These are phyloP conservation scores for Rhodamnia rubescens DNA, from an alignment of 345 rosid genomes.

Conservation along the genomic window DNA sequence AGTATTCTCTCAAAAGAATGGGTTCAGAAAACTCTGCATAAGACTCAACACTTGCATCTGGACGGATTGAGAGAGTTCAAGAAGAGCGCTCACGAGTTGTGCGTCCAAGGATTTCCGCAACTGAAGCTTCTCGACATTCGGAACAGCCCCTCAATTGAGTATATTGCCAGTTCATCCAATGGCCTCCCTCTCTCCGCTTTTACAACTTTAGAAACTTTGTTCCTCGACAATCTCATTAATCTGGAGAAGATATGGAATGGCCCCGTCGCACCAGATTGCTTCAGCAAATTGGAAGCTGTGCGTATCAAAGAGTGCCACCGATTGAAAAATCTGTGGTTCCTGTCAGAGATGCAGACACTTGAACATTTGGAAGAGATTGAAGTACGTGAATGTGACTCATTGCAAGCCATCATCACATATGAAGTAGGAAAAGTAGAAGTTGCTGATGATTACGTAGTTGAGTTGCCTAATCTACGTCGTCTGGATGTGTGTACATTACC, in stretches of 20 bases:
- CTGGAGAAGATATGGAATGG: neutral
- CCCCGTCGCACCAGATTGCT: neutral
- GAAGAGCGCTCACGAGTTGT: rapidly evolving
- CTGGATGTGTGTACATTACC: rapidly evolving
- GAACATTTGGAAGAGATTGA: neutral
- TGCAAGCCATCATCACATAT: neutral
- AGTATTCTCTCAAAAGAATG: neutral
- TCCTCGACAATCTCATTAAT: rapidly evolving
- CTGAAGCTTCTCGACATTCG: rapidly evolving
- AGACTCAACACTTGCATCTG: neutral
- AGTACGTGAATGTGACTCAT: rapidly evolving
- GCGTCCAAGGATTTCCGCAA: neutral
- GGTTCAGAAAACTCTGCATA: neutral
- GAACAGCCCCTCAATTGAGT: neutral
- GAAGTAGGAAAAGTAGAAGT: neutral
- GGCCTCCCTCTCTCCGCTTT: neutral
- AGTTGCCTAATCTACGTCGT: neutral
- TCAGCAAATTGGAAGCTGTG: neutral
- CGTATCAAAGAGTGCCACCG: rapidly evolving
- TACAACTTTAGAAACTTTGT: neutral
- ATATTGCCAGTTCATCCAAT: neutral
- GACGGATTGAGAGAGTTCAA: rapidly evolving
- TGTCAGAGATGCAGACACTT: neutral
- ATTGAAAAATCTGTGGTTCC: neutral
- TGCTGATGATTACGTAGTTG: neutral